Evolutionary conservation across 192 early-diverging fungal genomes (phyloP), one percentile per base, ranked within the genome.

Genomic region (Coemansia sp.): DNA sequence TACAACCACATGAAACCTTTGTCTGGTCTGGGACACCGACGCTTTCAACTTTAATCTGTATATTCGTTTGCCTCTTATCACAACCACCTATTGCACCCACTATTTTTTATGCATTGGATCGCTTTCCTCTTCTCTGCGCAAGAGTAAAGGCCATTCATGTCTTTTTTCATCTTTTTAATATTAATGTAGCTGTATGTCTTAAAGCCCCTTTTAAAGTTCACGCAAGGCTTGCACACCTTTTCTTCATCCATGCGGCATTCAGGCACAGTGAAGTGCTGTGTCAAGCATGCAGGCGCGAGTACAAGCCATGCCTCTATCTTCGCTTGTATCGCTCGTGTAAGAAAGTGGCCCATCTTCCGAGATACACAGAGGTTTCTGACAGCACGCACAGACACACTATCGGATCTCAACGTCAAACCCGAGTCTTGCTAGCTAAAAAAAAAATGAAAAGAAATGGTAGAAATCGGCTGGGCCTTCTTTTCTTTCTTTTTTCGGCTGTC

Each of bases 201-300:
- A 26, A 45, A 18, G 7, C 18, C n/a, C 7, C 9, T 8, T 7
- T 9, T 16, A 42, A 18, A 45, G 43, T 45, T 20, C 43, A 45
- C 18, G 43, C 43, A 45, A 45, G 18, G 43, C 41, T 42, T 42
- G 41, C 18, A 31, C 31, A 4, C 31, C 31, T 31, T 31, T 31
- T 31, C 41, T 55, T 13, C 28, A 31, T 31, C 26, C 12, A 28
- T 31, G 52, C 52, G 28, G 23, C 28, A 28, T 16, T 55, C 52
- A 55, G 28, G 2, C 13, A 39, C 23, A 16, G 41, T n/a, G 13
- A n/a, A 16, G 41, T n/a, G 41, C 14, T n/a, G 23, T 56, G 31
- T 34, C 33, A 10, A n/a, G n/a, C 53, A 56, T 56, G 53, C 53
- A 56, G 53, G 53, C 53, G 4, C n/a, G 33, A 56, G 31, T 34